A percentile compares a stretch with the other conserved stretches of the same genome.
Conservation (phyloP, 768 basidiomycete species). For the Cystoderma amianthinum region DNA sequence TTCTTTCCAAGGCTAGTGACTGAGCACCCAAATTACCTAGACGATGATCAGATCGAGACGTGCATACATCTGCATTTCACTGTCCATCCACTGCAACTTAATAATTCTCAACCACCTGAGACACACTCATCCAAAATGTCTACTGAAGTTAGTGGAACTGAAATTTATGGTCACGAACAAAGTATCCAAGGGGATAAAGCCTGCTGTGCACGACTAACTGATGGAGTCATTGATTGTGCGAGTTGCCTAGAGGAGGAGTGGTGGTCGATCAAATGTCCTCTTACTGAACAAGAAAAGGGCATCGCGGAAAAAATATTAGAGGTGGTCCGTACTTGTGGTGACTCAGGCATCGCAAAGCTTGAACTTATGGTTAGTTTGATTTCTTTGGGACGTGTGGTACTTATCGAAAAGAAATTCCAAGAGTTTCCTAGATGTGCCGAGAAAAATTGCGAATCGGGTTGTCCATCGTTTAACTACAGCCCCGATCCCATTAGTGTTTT, state of each 20-base stretch:
- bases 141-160: neutral
- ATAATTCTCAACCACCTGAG: too few relatives aligned
- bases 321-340: conserved; percentile 25
- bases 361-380: conserved; percentile 26
- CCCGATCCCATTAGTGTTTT: conserved; percentile 51
- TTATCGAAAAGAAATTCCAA: conserved; percentile 4
- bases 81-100: conserved; percentile 2
- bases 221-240: conserved; percentile 34
- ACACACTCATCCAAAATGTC: too few relatives aligned
- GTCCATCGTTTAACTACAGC: conserved; percentile 36
- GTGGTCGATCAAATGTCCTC: conserved; percentile 16
- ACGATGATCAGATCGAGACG: conserved; percentile 83
- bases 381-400: neutral
- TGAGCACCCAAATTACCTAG: too few relatives aligned
- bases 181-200: conserved; percentile 27
- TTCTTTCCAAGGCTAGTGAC: too few relatives aligned
- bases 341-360: conserved; percentile 29
- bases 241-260: conserved; percentile 38
- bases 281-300: conserved; percentile 20
- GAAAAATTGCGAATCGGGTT: conserved; percentile 18
- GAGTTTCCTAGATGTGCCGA: conserved; percentile 11
- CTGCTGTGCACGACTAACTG: conserved; percentile 35
- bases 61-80: conserved; percentile 42
- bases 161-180: neutral
- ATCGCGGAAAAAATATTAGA: conserved; percentile 26